A percentile compares a stretch with the other conserved stretches of the same genome.
These are phyloP conservation scores for Aspergillus sp. DNA, from an alignment of 2,329 filamentous ascomycete species.

Conservation along the genomic window DNA sequence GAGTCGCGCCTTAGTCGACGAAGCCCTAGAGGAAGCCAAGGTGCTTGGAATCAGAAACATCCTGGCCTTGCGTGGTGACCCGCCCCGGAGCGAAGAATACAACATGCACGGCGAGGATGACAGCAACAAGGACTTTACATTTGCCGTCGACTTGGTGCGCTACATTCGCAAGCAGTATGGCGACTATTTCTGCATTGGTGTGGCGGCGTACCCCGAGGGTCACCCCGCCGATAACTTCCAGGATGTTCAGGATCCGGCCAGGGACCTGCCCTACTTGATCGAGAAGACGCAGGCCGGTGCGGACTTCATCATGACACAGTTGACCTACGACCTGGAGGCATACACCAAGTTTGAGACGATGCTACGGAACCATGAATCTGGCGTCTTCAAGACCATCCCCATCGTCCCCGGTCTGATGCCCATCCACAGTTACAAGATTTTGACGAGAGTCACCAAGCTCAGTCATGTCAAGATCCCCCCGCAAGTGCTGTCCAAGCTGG, in stretches of 20 bases:
- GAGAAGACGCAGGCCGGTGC: constrained; percentile 90
- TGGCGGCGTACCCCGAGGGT: constrained; percentile 92
- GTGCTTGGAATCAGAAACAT: constrained; percentile 91
- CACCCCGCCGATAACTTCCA: constrained; percentile 90
- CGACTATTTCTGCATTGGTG: constrained; percentile 94
- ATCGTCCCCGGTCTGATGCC: constrained; percentile 97
- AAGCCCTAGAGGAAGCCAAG: constrained; percentile 87
- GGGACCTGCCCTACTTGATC: constrained; percentile 81
- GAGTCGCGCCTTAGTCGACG: constrained; percentile 81
- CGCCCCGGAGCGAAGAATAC: constrained; percentile 87
- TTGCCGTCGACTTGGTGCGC: constrained; percentile 82
- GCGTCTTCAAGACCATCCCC: constrained; percentile 79
- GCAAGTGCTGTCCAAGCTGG: constrained; percentile 65
- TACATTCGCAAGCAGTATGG: constrained; percentile 86
- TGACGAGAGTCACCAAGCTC: constrained; percentile 89
- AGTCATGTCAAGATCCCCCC: constrained; percentile 83
- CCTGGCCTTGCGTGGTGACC: constrained; percentile 85
- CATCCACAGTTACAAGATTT: constrained; percentile 94
- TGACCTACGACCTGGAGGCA: constrained; percentile 88
- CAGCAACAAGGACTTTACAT: constrained; percentile 77
- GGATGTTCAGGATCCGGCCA: constrained; percentile 65
- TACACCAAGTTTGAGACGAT: constrained; percentile 78
- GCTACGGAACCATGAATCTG: constrained; percentile 77
- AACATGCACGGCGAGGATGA: constrained; percentile 62
- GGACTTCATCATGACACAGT: constrained; percentile 97